Percentiles rank a stretch among this genome's conserved stretches.
Conservation (phyloP, 257 asterid genomes). For the Nicotiana otophora region DNA sequence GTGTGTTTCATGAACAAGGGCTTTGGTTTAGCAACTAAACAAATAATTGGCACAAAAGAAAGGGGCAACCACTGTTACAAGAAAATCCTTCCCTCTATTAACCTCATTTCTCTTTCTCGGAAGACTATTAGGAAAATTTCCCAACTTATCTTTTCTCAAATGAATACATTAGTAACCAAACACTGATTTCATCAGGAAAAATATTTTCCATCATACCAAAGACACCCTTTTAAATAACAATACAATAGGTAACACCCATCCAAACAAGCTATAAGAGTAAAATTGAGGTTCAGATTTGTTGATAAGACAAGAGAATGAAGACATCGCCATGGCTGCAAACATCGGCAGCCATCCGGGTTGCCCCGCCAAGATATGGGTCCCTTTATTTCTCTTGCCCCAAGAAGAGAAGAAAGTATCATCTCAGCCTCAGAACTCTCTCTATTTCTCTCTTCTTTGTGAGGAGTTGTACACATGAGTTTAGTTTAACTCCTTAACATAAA, state of each 20-base stretch:
- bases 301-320: neutral
- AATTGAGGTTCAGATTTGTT: neutral
- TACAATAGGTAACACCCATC: neutral
- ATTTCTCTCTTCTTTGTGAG: neutral
- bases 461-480: neutral
- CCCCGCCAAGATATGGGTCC: neutral
- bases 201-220: neutral
- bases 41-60: slow-evolving; percentile 5
- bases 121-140: neutral
- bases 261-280: neutral
- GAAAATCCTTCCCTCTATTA: neutral
- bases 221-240: neutral
- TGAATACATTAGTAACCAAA: neutral
- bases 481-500: neutral
- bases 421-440: neutral
- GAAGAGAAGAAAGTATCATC: neutral
- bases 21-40: neutral
- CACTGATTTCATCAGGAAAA: neutral
- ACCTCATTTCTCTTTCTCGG: slow-evolving; percentile 9
- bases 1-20: neutral
- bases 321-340: slow-evolving; percentile 4
- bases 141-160: neutral
- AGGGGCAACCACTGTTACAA: slow-evolving; percentile 2
- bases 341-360: neutral
- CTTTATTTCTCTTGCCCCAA: too few species aligned